phyloP scores from a whole-genome alignment of 257 asterid genomes.

The Mitragyna speciosa region DNA sequence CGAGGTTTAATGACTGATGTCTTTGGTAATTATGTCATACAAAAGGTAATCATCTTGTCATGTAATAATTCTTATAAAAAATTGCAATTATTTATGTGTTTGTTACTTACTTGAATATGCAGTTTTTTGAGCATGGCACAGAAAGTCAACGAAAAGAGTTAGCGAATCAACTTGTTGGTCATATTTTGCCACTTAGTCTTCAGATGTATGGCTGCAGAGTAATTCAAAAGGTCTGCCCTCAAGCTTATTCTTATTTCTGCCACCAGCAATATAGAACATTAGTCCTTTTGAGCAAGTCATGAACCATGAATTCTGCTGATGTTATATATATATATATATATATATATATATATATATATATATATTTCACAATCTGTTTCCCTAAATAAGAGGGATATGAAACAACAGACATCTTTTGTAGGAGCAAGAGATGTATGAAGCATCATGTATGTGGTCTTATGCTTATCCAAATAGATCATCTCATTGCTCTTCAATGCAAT shows the following conservation, averaged over 20 bases:
- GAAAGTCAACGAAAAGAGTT: slow-evolving; percentile 74
- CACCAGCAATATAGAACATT: not conserved
- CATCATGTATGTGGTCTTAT: not conserved
- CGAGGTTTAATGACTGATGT: slow-evolving; percentile 76
- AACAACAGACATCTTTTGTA: too few relatives aligned
- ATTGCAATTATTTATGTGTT: slow-evolving; percentile 12
- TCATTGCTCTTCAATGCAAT: not conserved
- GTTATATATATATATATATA: not conserved
- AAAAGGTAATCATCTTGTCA: slow-evolving; percentile 53
- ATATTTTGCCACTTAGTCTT: slow-evolving; percentile 80
- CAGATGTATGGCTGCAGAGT: slow-evolving; percentile 99
- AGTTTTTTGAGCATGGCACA: slow-evolving; percentile 91
- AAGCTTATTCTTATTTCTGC: slow-evolving; percentile 12
- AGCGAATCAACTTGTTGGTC: slow-evolving; percentile 68
- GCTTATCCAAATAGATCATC: not conserved
- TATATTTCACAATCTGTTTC: not conserved
- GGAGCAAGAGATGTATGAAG: not conserved
- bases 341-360: not conserved
- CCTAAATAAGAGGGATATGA: not conserved
- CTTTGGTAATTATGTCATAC: slow-evolving; percentile 90
- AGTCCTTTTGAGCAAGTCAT: too few relatives aligned
- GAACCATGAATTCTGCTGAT: not conserved
- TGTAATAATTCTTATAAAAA: not conserved
- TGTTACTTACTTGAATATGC: slow-evolving; percentile 28
- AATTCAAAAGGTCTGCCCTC: slow-evolving; percentile 70